Evolutionary conservation across 345 rosid genomes (phyloP).

Genomic region (Odontarrhena argentea): DNA sequence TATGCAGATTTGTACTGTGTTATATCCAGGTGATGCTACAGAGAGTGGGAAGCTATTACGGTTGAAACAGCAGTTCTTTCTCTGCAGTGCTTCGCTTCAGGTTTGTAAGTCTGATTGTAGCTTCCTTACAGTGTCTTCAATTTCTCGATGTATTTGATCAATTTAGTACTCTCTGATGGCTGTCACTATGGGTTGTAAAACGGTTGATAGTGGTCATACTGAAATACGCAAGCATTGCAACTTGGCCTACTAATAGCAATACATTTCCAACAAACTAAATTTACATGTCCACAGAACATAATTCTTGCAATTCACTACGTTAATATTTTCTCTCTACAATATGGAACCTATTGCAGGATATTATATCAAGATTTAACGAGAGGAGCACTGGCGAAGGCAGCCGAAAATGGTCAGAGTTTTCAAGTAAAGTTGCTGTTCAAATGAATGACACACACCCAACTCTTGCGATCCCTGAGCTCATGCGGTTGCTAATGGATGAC

Average conservation of each 20-base stretch:
- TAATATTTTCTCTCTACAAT: constrained; percentile 2
- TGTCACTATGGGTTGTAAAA: constrained; percentile 9
- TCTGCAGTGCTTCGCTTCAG: constrained; percentile 99
- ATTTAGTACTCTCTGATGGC: constrained; percentile 1
- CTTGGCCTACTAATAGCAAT: background rate
- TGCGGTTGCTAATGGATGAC: constrained; percentile 85
- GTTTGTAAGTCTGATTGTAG: constrained; percentile 46
- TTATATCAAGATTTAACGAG: constrained; percentile 82
- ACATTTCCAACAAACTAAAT: background rate
- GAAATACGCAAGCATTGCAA: background rate
- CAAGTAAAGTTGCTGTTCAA: constrained; percentile 88
- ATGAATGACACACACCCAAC: constrained; percentile 98
- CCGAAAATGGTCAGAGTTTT: constrained; percentile 87
- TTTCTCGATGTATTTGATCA: constrained; percentile 7
- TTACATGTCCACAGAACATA: constrained; percentile 3
- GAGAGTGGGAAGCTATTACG: constrained; percentile 93
- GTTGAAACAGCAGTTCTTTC: constrained; percentile 93
- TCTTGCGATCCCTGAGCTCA: constrained; percentile 95
- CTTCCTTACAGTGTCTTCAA: constrained; percentile 23
- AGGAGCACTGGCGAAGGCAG: constrained; percentile 55
- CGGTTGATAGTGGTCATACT: background rate
- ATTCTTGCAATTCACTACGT: constrained; percentile 5
- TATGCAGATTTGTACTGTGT: constrained; percentile 87
- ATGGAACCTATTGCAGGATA: constrained; percentile 62
- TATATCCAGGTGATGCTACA: constrained; percentile 99